A percentile compares a stretch with the other conserved stretches of the same genome.
Evolutionary conservation across 2,329 filamentous ascomycete genomes (phyloP).

Genomic region (Beauveria medogensis): DNA sequence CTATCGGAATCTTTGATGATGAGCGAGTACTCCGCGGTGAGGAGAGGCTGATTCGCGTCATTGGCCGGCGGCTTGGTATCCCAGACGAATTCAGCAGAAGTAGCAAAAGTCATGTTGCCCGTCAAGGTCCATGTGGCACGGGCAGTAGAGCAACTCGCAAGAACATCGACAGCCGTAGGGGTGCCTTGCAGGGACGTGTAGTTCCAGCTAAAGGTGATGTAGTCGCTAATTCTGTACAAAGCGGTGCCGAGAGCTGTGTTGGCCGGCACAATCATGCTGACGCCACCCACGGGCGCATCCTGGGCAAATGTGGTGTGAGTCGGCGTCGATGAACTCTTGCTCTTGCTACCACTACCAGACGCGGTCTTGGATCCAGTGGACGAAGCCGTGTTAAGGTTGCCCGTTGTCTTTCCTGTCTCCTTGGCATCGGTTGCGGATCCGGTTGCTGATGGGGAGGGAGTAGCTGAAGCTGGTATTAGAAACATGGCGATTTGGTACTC

Average conservation of each 20-base stretch:
- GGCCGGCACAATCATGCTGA: constrained; percentile 46
- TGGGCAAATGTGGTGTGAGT: constrained; percentile 36
- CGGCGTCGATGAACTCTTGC: constrained; percentile 13
- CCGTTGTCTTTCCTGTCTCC: constrained; percentile 18
- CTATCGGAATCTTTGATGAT: constrained; percentile 53
- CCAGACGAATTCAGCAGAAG: constrained; percentile 47
- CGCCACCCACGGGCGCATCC: constrained; percentile 39
- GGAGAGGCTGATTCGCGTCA: constrained; percentile 37
- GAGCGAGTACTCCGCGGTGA: constrained; percentile 51
- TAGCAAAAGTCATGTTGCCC: constrained; percentile 52
- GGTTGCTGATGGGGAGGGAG: constrained; percentile 1
- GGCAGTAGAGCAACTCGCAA: constrained; percentile 47
- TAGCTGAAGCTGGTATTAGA: not conserved
- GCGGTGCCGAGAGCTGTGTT: constrained; percentile 34
- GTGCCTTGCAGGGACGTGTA: constrained; percentile 52
- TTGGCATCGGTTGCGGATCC: constrained; percentile 6
- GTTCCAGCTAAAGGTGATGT: constrained; percentile 56
- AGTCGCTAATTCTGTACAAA: constrained; percentile 53
- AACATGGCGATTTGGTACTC: not conserved
- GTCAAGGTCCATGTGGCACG: constrained; percentile 52
- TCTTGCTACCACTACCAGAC: constrained; percentile 21
- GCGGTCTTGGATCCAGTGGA: constrained; percentile 16
- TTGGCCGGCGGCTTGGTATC: constrained; percentile 46
- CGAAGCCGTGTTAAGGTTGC: constrained; percentile 32
- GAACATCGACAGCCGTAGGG: constrained; percentile 52